phyloP scores from a whole-genome alignment of 768 basidiomycete genomes.

The Aureoboletus auriporus region DNA sequence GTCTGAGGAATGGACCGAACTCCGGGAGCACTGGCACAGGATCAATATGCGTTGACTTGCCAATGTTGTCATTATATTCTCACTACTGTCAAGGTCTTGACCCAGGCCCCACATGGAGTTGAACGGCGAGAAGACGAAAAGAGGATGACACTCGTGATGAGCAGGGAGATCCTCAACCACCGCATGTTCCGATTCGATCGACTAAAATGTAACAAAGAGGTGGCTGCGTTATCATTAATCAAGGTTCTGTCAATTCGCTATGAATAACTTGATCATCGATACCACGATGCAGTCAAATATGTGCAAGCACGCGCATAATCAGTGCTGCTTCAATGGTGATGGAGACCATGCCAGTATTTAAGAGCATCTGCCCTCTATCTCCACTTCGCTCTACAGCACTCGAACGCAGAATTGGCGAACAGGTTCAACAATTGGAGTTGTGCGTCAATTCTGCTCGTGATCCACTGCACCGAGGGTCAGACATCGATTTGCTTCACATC shows the following conservation, averaged over 20 bases:
- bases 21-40: too few species aligned
- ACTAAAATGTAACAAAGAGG: not conserved
- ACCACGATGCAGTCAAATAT: too few species aligned
- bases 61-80: not conserved
- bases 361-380: too few species aligned
- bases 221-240: slow-evolving; percentile 4
- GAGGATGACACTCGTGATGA: not conserved
- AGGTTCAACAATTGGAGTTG: slow-evolving; percentile 6
- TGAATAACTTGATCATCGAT: too few species aligned
- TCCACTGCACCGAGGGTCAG: slow-evolving; percentile 14
- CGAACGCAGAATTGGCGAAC: too few species aligned
- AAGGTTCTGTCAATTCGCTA: slow-evolving; percentile 1
- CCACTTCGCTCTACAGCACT: too few species aligned
- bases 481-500: slow-evolving; percentile 22
- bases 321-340: too few species aligned
- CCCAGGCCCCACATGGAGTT: not conserved
- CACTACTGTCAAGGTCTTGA: not conserved
- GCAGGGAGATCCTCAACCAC: slow-evolving; percentile 2
- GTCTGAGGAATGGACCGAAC: too few species aligned
- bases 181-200: not conserved
- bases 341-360: too few species aligned
- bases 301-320: too few species aligned
- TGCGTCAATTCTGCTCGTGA: slow-evolving; percentile 11
- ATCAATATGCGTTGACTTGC: not conserved
- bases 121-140: not conserved